These are phyloP conservation scores for Curvularia spicifera DNA, from an alignment of 2,329 filamentous ascomycete genomes.

Conservation along the genomic window DNA sequence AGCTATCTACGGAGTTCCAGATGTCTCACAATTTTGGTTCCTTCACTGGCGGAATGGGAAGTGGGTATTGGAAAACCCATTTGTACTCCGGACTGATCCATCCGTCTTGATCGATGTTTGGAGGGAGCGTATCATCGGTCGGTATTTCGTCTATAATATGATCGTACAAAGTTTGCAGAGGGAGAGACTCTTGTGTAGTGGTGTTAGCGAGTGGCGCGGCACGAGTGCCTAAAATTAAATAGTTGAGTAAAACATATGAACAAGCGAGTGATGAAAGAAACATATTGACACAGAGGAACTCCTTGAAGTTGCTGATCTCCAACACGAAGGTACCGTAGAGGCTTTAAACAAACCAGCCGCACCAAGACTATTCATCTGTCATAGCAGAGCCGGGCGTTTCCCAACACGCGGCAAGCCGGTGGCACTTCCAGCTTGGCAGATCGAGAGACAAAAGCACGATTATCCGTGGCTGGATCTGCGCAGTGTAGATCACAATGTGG, in stretches of 20 bases:
- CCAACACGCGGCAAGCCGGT: constrained; percentile 13
- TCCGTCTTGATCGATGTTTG: constrained; percentile 12
- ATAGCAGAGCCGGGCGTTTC: constrained; percentile 8
- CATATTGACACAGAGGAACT: constrained; percentile 12
- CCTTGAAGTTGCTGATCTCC: not conserved
- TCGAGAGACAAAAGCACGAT: constrained; percentile 12
- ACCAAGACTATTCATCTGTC: constrained; percentile 1
- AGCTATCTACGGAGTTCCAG: not conserved
- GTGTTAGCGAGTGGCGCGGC: constrained; percentile 14
- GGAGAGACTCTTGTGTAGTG: constrained; percentile 4
- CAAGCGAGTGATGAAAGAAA: constrained; percentile 12
- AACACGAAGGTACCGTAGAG: not conserved
- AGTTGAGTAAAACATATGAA: constrained; percentile 10
- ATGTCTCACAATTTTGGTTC: constrained; percentile 50
- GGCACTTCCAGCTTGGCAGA: constrained; percentile 7
- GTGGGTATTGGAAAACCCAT: constrained; percentile 50
- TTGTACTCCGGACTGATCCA: constrained; percentile 49
- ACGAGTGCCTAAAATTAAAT: constrained; percentile 1
- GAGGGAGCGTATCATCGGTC: constrained; percentile 9
- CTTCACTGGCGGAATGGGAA: constrained; percentile 57
- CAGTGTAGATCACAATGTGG: constrained; percentile 10
- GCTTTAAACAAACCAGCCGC: constrained; percentile 10
- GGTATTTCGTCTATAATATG: not conserved
- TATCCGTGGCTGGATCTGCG: constrained; percentile 5
- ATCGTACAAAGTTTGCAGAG: not conserved